phyloP scores from a whole-genome alignment of 805 yeast genomes.

The Kodamaea hsintzibuensis region DNA sequence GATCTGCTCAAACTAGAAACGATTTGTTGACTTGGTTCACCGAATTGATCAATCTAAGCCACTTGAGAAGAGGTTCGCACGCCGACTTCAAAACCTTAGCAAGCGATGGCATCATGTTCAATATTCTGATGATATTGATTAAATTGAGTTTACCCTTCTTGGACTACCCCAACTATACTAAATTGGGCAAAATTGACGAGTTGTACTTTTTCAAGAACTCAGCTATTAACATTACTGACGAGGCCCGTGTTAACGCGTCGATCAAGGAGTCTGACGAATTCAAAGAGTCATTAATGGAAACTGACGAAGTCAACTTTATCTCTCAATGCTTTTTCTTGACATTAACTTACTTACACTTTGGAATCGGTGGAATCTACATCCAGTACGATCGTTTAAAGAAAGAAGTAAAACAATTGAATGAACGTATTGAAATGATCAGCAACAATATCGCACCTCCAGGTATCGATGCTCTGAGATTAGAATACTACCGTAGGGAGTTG shows the following conservation, averaged over 20 bases:
- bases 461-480: slow-evolving; percentile 26
- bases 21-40: slow-evolving; percentile 70
- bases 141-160: slow-evolving; percentile 83
- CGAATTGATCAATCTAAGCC: slow-evolving; percentile 75
- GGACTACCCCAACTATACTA: slow-evolving; percentile 57
- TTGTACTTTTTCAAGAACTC: slow-evolving; percentile 57
- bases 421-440: slow-evolving; percentile 49
- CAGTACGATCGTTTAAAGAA: slow-evolving; percentile 54
- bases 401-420: slow-evolving; percentile 49
- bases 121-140: slow-evolving; percentile 65
- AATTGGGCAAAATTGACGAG: slow-evolving; percentile 74
- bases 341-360: slow-evolving; percentile 80
- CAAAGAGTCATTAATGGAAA: slow-evolving; percentile 17
- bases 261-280: slow-evolving; percentile 66
- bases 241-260: slow-evolving; percentile 80
- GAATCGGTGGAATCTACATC: slow-evolving; percentile 75
- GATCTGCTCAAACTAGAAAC: slow-evolving; percentile 63
- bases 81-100: slow-evolving; percentile 67
- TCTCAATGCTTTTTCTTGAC: slow-evolving; percentile 85
- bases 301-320: slow-evolving; percentile 66
- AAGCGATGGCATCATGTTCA: slow-evolving; percentile 79
- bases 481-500: slow-evolving; percentile 39
- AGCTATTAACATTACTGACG: slow-evolving; percentile 69
- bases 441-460: slow-evolving; percentile 29
- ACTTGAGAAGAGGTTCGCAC: slow-evolving; percentile 83